Percentiles rank a stretch among this genome's conserved stretches.
Conservation (phyloP, 2,329 filamentous ascomycete species). For the Colletotrichum noveboracense region DNA sequence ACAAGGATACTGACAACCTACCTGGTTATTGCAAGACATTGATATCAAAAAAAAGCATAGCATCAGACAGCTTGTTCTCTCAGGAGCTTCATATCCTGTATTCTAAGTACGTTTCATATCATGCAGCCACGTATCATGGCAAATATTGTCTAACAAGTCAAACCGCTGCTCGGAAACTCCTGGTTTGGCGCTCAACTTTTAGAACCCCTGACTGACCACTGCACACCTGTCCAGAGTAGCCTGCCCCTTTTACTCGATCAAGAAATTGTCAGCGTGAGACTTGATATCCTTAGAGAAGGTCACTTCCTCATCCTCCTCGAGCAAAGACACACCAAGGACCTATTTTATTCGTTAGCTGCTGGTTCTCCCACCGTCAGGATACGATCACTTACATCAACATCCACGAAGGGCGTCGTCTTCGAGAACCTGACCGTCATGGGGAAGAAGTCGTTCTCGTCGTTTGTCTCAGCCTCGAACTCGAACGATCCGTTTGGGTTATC, state of each 20-base stretch:
- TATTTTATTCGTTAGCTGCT: conserved; percentile 5
- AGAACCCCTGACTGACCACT: not conserved
- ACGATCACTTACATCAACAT: conserved; percentile 81
- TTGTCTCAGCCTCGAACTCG: conserved; percentile 90
- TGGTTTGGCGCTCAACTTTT: conserved; percentile 8
- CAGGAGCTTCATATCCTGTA: not conserved
- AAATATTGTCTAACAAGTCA: conserved; percentile 11
- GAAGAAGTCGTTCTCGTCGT: conserved; percentile 95
- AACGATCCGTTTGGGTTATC: conserved; percentile 86
- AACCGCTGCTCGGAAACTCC: conserved; percentile 19
- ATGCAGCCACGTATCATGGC: conserved; percentile 14
- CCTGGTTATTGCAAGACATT: not conserved
- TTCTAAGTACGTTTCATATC: conserved; percentile 21
- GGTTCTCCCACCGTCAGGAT: not conserved
- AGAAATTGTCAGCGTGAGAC: conserved; percentile 76
- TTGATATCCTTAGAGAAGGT: conserved; percentile 84
- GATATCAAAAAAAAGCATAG: not conserved
- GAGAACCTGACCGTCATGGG: conserved; percentile 92
- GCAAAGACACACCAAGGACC: conserved; percentile 72
- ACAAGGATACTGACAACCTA: not conserved
- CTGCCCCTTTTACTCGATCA: conserved; percentile 65
- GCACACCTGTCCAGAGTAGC: not conserved
- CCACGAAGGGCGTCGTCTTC: conserved; percentile 85
- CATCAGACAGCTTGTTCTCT: conserved; percentile 3
- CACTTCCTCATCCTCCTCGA: conserved; percentile 80